Conservation (phyloP, 345 rosid genomes). For the Pseudoturritis turrita region DNA sequence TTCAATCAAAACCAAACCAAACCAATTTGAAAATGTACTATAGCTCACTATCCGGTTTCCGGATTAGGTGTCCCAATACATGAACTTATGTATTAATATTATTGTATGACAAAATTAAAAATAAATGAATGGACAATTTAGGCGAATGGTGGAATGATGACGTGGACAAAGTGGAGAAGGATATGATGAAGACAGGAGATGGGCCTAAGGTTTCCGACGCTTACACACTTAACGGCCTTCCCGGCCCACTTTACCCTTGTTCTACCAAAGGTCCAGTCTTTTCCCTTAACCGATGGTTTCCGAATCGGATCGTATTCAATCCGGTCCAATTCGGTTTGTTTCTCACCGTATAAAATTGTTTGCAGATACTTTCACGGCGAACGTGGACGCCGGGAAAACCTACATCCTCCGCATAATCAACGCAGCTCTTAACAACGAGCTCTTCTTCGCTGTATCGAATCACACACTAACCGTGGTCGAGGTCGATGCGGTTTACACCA, state of each 20-base stretch:
- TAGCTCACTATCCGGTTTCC: too few species aligned
- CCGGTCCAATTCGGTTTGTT: neutral
- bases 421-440: conserved; percentile 58
- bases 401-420: conserved; percentile 60
- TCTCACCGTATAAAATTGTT: neutral
- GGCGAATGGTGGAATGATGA: conserved; percentile 75
- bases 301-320: neutral
- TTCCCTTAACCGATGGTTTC: neutral
- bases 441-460: conserved; percentile 54
- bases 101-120: too few species aligned
- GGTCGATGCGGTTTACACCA: conserved; percentile 57
- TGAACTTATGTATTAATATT: too few species aligned
- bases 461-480: conserved; percentile 55
- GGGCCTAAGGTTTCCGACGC: conserved; percentile 51
- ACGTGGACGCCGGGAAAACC: conserved; percentile 50
- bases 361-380: conserved; percentile 46
- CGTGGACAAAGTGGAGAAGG: conserved; percentile 43
- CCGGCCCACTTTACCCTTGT: conserved; percentile 66
- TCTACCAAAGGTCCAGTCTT: conserved; percentile 44
- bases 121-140: conserved; percentile 3
- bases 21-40: too few species aligned
- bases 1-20: too few species aligned
- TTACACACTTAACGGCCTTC: conserved; percentile 62
- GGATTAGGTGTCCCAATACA: too few species aligned
- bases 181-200: conserved; percentile 41